A percentile compares a stretch with the other conserved stretches of the same genome.
Conservation (phyloP, 2,329 filamentous ascomycete species). For the Neofusicoccum laricinum region DNA sequence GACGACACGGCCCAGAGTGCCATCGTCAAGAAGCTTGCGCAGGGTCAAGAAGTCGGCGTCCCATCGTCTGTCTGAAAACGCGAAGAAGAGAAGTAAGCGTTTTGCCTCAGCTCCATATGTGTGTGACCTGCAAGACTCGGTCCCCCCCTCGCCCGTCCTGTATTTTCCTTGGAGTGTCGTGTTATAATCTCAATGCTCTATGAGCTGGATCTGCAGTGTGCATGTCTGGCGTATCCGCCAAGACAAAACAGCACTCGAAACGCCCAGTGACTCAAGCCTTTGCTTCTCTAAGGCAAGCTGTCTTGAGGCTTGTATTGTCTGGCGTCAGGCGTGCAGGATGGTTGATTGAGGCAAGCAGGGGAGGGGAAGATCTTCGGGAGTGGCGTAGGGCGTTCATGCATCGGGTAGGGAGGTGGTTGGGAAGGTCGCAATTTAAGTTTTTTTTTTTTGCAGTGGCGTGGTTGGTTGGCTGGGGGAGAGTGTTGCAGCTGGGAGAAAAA, state of each 20-base stretch:
- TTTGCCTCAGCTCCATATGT: constrained; percentile 21
- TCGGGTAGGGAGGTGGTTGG: not conserved
- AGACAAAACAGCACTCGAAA: constrained; percentile 9
- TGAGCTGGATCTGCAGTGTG: not conserved
- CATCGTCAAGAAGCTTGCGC: constrained; percentile 58
- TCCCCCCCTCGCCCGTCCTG: not conserved
- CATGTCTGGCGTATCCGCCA: not conserved
- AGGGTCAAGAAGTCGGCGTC: constrained; percentile 75
- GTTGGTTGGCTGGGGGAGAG: no score
- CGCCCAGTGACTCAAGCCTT: constrained; percentile 14
- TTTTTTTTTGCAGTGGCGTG: no score
- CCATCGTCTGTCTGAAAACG: constrained; percentile 60
- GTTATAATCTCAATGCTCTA: no score
- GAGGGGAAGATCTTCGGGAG: not conserved
- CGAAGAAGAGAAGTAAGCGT: not conserved
- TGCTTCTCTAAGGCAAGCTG: not conserved
- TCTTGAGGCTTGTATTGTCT: not conserved
- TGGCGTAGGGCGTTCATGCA: not conserved
- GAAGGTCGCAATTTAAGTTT: not conserved
- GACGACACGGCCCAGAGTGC: constrained; percentile 65
- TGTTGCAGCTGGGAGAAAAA: no score
- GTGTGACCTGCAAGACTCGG: not conserved
- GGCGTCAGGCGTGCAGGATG: not conserved
- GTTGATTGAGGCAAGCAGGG: not conserved
- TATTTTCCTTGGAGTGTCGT: no score